Percentiles rank a stretch among this genome's conserved stretches.
These are phyloP conservation scores for Spergularia azorica DNA, from an alignment of 179 eudicot genomes.

Conservation along the genomic window DNA sequence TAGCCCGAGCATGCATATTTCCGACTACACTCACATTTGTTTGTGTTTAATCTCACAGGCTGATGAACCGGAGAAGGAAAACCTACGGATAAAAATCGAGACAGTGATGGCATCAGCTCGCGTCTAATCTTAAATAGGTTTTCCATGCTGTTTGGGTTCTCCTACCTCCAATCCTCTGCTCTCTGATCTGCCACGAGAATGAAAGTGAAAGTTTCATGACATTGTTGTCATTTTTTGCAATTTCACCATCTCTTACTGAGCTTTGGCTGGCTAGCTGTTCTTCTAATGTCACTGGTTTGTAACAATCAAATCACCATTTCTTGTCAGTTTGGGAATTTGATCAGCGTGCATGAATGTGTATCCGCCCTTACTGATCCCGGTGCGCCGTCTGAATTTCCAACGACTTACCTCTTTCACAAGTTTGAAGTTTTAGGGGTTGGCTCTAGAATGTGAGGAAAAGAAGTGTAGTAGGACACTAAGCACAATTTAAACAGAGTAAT, in stretches of 20 bases:
- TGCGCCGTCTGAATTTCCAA: too few relatives aligned
- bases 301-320: not conserved
- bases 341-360: not conserved
- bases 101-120: conserved; percentile 48
- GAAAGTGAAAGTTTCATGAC: conserved; percentile 5
- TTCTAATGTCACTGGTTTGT: conserved; percentile 10
- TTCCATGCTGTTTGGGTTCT: not conserved
- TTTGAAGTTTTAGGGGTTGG: too few relatives aligned
- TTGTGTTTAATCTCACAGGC: conserved; percentile 32
- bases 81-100: conserved; percentile 53
- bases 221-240: conserved; percentile 1
- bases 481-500: too few relatives aligned
- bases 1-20: too few relatives aligned
- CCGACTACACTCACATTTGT: not conserved
- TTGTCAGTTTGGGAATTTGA: conserved; percentile 10
- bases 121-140: not conserved
- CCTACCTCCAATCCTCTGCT: not conserved
- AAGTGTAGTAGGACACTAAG: too few relatives aligned
- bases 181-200: not conserved
- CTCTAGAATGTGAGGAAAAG: too few relatives aligned
- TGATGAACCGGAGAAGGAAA: conserved; percentile 57
- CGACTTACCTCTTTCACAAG: too few relatives aligned
- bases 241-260: not conserved
- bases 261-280: not conserved
- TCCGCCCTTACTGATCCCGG: too few relatives aligned